Conservation (phyloP, 306 rosid species). For the Lathyrus sativus region DNA sequence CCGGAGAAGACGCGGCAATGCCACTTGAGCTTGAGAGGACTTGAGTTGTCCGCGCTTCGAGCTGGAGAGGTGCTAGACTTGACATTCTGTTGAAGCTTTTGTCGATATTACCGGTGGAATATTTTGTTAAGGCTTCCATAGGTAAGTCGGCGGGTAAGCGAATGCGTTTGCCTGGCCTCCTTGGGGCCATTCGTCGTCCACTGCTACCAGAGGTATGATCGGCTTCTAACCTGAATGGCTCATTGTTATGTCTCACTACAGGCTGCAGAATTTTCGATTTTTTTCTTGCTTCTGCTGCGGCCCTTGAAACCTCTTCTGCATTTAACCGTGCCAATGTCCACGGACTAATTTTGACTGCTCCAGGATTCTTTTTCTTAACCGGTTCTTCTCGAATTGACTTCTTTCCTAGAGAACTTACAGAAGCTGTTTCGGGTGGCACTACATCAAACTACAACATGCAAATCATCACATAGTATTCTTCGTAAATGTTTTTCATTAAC, state of each 20-base stretch:
- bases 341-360: conserved; percentile 90
- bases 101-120: conserved; percentile 52
- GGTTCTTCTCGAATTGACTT: conserved; percentile 59
- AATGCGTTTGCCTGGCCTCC: conserved; percentile 73
- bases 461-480: conserved; percentile 17
- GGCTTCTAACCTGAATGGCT: conserved; percentile 57
- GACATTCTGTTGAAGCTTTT: conserved; percentile 65
- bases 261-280: conserved; percentile 93
- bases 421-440: conserved; percentile 90
- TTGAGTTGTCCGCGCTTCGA: conserved; percentile 72
- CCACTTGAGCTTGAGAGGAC: conserved; percentile 72
- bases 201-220: conserved; percentile 72
- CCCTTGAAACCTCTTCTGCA: conserved; percentile 90
- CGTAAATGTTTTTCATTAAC: background rate
- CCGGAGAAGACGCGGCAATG: conserved; percentile 83
- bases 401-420: conserved; percentile 79
- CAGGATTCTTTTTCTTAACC: conserved; percentile 68
- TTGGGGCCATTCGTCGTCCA: conserved; percentile 61
- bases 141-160: conserved; percentile 86
- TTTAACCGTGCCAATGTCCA: conserved; percentile 94
- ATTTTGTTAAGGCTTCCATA: conserved; percentile 53
- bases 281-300: conserved; percentile 97
- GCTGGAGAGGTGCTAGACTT: conserved; percentile 79
- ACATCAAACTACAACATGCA: conserved; percentile 75
- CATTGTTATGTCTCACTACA: conserved; percentile 55